phyloP scores from a whole-genome alignment of 257 asterid species.

The Gentiana straminea region DNA sequence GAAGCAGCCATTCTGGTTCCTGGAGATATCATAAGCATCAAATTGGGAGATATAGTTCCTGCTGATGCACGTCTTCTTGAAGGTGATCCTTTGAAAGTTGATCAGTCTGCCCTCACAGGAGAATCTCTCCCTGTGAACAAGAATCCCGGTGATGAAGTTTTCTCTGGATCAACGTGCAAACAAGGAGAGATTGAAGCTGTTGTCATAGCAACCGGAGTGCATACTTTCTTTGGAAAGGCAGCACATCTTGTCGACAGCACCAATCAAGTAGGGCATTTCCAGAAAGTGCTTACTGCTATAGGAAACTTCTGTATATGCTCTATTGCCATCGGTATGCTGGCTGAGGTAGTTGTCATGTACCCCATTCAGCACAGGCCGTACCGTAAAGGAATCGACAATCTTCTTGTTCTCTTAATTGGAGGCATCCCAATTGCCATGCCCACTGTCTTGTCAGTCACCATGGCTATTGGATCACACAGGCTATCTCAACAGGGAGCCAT shows the following conservation, averaged over 20 bases:
- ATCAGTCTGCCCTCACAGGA: constrained; percentile 40
- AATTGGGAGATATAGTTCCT: constrained; percentile 31
- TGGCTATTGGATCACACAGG: constrained; percentile 37
- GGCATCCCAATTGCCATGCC: constrained; percentile 40
- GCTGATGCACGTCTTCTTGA: constrained; percentile 34
- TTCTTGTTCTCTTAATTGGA: constrained; percentile 30
- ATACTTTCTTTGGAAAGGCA: constrained; percentile 35
- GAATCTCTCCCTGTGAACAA: constrained; percentile 34
- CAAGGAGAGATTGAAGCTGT: constrained; percentile 36
- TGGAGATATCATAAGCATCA: constrained; percentile 31
- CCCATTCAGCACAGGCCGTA: constrained; percentile 14
- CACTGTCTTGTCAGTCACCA: constrained; percentile 31
- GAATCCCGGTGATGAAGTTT: constrained; percentile 26
- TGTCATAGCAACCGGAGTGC: constrained; percentile 32
- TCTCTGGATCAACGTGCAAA: constrained; percentile 31
- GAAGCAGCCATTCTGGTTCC: constrained; percentile 33
- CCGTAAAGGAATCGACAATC: constrained; percentile 23
- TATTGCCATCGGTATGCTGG: constrained; percentile 26
- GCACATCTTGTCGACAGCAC: constrained; percentile 35
- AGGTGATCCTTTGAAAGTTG: constrained; percentile 32
- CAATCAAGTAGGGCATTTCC: constrained; percentile 30
- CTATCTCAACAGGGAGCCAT: constrained; percentile 34
- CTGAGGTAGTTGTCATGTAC: constrained; percentile 23
- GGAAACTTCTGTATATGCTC: constrained; percentile 40
- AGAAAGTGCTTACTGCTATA: constrained; percentile 26